A percentile compares a stretch with the other conserved stretches of the same genome.
These are phyloP conservation scores for Trichoderma asperelloides DNA, from an alignment of 495 filamentous ascomycete genomes.

Conservation along the genomic window DNA sequence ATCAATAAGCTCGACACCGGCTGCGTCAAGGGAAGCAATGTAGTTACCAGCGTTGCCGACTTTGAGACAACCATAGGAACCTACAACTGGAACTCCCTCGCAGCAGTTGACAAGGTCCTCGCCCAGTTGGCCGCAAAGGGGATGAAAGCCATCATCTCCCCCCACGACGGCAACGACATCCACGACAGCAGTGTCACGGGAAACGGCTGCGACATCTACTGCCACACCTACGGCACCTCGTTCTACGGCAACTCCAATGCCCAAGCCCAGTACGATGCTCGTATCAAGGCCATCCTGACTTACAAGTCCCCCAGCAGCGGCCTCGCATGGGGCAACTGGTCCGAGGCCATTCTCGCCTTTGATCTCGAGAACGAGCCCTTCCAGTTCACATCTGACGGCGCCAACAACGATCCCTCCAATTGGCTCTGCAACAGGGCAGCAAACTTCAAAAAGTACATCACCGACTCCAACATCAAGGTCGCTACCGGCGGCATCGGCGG, in stretches of 20 bases:
- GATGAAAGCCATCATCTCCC: slow-evolving; percentile 34
- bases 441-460: slow-evolving; percentile 16
- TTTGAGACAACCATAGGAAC: slow-evolving; percentile 24
- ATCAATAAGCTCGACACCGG: slow-evolving; percentile 14
- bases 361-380: slow-evolving; percentile 35
- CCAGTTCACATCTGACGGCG: slow-evolving; percentile 14
- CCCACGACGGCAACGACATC: slow-evolving; percentile 26
- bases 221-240: slow-evolving; percentile 17
- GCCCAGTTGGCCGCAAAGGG: slow-evolving; percentile 21
- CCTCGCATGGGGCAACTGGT: slow-evolving; percentile 25
- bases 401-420: slow-evolving; percentile 19
- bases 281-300: slow-evolving; percentile 24
- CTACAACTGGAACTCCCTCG: slow-evolving; percentile 24
- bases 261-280: slow-evolving; percentile 24
- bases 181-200: neutral
- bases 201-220: slow-evolving; percentile 21
- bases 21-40: slow-evolving; percentile 22
- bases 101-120: slow-evolving; percentile 26
- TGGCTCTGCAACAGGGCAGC: slow-evolving; percentile 27
- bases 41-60: slow-evolving; percentile 14
- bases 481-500: slow-evolving; percentile 22
- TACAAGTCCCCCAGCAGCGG: slow-evolving; percentile 24
- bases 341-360: slow-evolving; percentile 31
- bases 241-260: slow-evolving; percentile 25
- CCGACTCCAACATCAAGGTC: slow-evolving; percentile 18